phyloP scores from a whole-genome alignment of 2,329 filamentous ascomycete genomes.

The Torrubiellomyces zombiae region DNA sequence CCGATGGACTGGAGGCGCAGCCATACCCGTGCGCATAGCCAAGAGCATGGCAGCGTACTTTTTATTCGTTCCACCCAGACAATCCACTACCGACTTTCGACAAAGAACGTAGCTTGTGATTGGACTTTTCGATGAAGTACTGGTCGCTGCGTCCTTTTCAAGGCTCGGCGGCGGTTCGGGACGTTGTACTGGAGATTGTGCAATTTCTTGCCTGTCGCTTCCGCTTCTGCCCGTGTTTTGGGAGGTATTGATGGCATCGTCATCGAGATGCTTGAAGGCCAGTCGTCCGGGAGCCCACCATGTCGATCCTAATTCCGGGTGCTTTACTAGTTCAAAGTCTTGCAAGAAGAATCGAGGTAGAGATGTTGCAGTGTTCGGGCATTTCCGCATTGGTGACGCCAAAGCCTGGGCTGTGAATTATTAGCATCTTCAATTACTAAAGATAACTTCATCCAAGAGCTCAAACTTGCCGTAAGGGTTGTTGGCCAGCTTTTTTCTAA shows the following conservation, averaged over 20 bases:
- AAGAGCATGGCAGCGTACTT: slow-evolving; percentile 7
- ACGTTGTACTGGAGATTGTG: not conserved
- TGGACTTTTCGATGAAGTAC: slow-evolving; percentile 7
- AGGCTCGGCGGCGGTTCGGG: not conserved
- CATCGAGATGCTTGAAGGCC: slow-evolving; percentile 12
- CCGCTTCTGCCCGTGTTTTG: not conserved
- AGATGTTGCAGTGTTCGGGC: slow-evolving; percentile 25
- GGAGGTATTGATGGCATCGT: slow-evolving; percentile 1
- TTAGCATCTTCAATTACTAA: slow-evolving; percentile 3
- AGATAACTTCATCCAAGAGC: too few relatives aligned
- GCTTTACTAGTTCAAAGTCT: slow-evolving; percentile 36
- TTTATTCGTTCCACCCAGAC: slow-evolving; percentile 6
- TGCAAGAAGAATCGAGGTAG: slow-evolving; percentile 49
- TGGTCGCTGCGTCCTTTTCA: not conserved
- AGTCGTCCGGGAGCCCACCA: slow-evolving; percentile 40
- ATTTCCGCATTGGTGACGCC: slow-evolving; percentile 40
- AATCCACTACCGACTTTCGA: slow-evolving; percentile 14
- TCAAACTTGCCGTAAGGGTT: slow-evolving; percentile 52
- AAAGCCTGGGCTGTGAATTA: slow-evolving; percentile 41
- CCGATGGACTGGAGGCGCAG: slow-evolving; percentile 4
- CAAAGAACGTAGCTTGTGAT: slow-evolving; percentile 13
- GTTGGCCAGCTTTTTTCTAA: slow-evolving; percentile 39
- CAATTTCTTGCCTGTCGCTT: not conserved
- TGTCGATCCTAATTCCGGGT: slow-evolving; percentile 32
- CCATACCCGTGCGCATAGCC: slow-evolving; percentile 12